Evolutionary conservation across 2,329 filamentous ascomycete species (phyloP).

Genomic region (Hirsutella minnesotensis): DNA sequence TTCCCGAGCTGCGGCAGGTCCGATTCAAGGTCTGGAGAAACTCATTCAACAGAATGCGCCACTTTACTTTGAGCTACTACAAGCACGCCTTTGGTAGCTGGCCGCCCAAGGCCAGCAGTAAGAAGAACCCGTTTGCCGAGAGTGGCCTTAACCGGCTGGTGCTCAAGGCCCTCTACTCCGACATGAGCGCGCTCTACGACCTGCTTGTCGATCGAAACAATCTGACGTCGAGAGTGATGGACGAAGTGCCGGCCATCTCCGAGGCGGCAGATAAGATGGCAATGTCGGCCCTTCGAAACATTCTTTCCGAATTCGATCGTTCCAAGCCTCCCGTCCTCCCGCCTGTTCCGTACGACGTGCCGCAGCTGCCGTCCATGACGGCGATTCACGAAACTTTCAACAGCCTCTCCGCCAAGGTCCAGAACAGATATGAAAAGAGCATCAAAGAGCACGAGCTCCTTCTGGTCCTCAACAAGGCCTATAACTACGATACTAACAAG

Average conservation of each 20-base stretch:
- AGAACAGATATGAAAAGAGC: slow-evolving; percentile 58
- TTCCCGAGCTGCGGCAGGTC: slow-evolving; percentile 62
- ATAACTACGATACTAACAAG: slow-evolving; percentile 61
- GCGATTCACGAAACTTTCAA: slow-evolving; percentile 53
- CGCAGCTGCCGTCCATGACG: slow-evolving; percentile 60
- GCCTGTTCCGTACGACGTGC: slow-evolving; percentile 81
- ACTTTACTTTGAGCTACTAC: slow-evolving; percentile 58
- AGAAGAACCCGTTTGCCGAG: slow-evolving; percentile 82
- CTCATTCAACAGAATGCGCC: slow-evolving; percentile 62
- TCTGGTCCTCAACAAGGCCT: slow-evolving; percentile 65
- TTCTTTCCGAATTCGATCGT: slow-evolving; percentile 80
- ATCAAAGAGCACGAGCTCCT: slow-evolving; percentile 70
- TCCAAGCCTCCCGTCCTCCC: slow-evolving; percentile 83
- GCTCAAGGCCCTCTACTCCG: slow-evolving; percentile 69
- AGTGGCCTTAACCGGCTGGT: slow-evolving; percentile 79
- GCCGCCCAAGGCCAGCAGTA: slow-evolving; percentile 84
- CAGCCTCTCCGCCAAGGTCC: slow-evolving; percentile 58
- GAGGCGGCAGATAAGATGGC: slow-evolving; percentile 48
- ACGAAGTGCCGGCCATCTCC: slow-evolving; percentile 47
- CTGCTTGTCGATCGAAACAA: slow-evolving; percentile 69
- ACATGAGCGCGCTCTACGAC: slow-evolving; percentile 81
- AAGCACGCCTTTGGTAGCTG: slow-evolving; percentile 53
- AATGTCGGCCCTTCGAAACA: slow-evolving; percentile 59
- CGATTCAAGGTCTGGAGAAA: slow-evolving; percentile 76
- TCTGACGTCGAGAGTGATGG: slow-evolving; percentile 67